A percentile compares a stretch with the other conserved stretches of the same genome.
Evolutionary conservation across 805 yeast genomes (phyloP).

Genomic region (Saccharomyces mikatae): DNA sequence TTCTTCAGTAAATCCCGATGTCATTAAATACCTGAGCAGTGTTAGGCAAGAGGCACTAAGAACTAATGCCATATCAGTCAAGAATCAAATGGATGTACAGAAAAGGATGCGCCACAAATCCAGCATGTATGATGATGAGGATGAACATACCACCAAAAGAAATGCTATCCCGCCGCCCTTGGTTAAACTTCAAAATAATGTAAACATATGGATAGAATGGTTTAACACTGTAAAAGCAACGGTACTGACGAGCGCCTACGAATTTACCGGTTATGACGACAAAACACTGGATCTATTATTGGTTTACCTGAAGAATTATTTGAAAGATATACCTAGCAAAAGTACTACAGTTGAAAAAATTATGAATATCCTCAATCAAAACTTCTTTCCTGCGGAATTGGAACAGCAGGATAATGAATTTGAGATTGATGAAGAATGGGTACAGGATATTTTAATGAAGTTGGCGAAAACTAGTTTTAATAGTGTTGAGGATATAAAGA

Average conservation of each 20-base stretch:
- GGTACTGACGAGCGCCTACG: conserved; percentile 5
- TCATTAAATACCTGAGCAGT: conserved; percentile 15
- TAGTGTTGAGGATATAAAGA: conserved; percentile 14
- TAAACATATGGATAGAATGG: conserved; percentile 11
- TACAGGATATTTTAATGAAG: conserved; percentile 6
- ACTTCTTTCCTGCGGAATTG: not conserved
- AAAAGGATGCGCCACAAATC: conserved; percentile 10
- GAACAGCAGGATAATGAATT: conserved; percentile 7
- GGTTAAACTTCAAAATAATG: conserved; percentile 2
- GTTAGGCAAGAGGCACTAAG: conserved; percentile 27
- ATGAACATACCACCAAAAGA: not conserved
- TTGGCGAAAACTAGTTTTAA: conserved; percentile 9
- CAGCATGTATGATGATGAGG: conserved; percentile 21
- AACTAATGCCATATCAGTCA: conserved; percentile 9
- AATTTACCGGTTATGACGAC: conserved; percentile 14
- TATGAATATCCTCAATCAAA: not conserved
- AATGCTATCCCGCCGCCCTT: not conserved
- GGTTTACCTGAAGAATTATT: conserved; percentile 12
- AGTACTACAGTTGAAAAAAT: not conserved
- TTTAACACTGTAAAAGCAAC: conserved; percentile 4
- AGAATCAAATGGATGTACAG: not conserved
- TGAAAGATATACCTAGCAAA: conserved; percentile 3
- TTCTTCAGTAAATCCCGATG: conserved; percentile 21
- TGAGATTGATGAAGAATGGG: conserved; percentile 22
- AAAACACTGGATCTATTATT: conserved; percentile 15